Base-by-base conservation (phyloP, 495 filamentous ascomycete species). In the Darksidea phi region DNA sequence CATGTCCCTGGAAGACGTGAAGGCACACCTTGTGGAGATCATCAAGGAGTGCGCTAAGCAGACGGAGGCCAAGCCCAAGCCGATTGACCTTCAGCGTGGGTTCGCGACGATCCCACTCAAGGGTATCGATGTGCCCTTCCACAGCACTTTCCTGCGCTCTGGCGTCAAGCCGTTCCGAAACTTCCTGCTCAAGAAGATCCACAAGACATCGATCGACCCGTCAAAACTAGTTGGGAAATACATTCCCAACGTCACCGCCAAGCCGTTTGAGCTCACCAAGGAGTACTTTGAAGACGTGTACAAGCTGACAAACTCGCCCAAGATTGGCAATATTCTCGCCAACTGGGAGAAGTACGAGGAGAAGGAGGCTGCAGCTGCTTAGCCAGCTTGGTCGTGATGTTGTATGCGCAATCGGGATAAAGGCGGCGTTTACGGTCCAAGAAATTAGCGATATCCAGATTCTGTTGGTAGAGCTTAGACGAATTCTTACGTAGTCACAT, bases 221-320 rank as follows among this genome's bases (percentile, higher is more conserved):
- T 85, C 88, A 77, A 98, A 97, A 78, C 76, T 98, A 66, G 77
- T 98, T 65, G 95, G 94, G 56, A 98, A 98, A 79, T 98, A 98
- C 78, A 97, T 98, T 60, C 94, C 94, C 64, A 98, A 98, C 73
- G 94, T 98, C 51, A 98, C 94, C 15, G 94, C 94, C 32, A 84
- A 85, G 70, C 94, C 94, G 15, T 98, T 98, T 73, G 88, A 94
- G 72, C 81, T 98, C 47, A 92, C 89, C 18, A 96, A 95, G 80
- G 95, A 96, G 75, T 98, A 98, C 78, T 98, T 98, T 74, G 92
- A 98, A 80, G 93, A 97, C 70, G 94, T 98, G 23, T 97, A 96
- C 77, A 81, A 82, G 36, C 78, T 98, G 66, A 98, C 94, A 5
- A 97, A 91, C 72, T 92, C 88, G 5, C 94, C 94, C 42, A 86